phyloP scores from a whole-genome alignment of 257 asterid species.

The Solanum pinnatisectum region DNA sequence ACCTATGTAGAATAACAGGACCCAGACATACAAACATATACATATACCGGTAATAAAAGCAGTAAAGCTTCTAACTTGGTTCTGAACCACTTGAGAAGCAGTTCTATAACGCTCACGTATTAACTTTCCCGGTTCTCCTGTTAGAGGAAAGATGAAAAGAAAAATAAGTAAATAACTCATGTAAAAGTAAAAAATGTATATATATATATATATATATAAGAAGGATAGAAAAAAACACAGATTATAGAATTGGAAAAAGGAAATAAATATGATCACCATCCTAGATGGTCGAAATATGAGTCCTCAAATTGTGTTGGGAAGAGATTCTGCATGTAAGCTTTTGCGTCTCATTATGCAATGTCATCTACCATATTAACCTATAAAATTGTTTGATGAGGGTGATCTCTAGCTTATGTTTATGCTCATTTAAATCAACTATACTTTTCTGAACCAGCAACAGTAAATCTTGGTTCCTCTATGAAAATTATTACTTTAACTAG shows the following conservation, averaged over 20 bases:
- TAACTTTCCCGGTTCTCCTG: slow-evolving; percentile 96
- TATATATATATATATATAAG: background rate
- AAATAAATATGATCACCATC: background rate
- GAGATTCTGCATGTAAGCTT: background rate
- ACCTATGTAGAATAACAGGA: background rate
- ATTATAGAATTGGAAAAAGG: background rate
- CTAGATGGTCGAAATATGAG: background rate
- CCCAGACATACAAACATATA: slow-evolving; percentile 36
- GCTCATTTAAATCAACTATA: background rate
- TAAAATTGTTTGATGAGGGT: background rate
- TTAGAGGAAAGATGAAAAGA: slow-evolving; percentile 9
- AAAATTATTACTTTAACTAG: background rate
- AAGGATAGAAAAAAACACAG: background rate
- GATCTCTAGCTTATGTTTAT: background rate
- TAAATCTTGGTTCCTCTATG: background rate
- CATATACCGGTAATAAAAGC: slow-evolving; percentile 47
- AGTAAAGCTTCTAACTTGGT: slow-evolving; percentile 86
- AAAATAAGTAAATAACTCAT: slow-evolving; percentile 6
- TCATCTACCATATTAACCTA: background rate
- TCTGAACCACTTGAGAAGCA: slow-evolving; percentile 98
- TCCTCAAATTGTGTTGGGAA: background rate
- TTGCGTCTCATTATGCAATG: background rate
- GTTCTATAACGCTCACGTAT: slow-evolving; percentile 95
- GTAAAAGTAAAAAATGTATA: background rate
- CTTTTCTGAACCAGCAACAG: background rate